Conservation (phyloP, 2,329 filamentous ascomycete species). For the Venturia asperata region DNA sequence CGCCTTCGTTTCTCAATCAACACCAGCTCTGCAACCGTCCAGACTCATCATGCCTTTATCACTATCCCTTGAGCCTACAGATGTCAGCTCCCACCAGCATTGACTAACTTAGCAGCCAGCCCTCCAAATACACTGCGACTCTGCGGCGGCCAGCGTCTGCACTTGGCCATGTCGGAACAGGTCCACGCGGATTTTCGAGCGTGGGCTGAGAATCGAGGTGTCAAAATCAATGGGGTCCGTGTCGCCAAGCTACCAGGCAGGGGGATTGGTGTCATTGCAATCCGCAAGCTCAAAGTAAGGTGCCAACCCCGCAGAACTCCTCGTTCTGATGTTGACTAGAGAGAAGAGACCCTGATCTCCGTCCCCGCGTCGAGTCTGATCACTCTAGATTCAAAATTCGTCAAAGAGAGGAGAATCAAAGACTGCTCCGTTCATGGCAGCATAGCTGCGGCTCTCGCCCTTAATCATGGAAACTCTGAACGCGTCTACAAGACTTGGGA, state of each 20-base stretch:
- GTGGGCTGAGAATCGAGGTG: constrained; percentile 50
- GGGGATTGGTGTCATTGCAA: constrained; percentile 72
- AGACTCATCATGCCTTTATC: too few species aligned
- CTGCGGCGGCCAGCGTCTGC: not conserved
- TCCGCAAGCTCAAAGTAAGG: constrained; percentile 55
- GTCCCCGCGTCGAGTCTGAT: constrained; percentile 60
- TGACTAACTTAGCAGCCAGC: not conserved
- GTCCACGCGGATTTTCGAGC: constrained; percentile 9
- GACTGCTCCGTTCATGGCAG: constrained; percentile 61
- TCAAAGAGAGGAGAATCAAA: constrained; percentile 45
- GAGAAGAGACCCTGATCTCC: constrained; percentile 54
- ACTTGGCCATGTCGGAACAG: not conserved
- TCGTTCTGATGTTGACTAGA: constrained; percentile 33
- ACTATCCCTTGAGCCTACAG: too few species aligned
- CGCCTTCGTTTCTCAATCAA: too few species aligned
- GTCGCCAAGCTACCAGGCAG: constrained; percentile 62
- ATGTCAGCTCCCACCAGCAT: not conserved
- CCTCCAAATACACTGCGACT: not conserved
- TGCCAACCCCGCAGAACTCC: constrained; percentile 21
- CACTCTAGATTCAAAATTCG: constrained; percentile 50
- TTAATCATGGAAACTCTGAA: constrained; percentile 38
- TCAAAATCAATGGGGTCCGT: constrained; percentile 59
- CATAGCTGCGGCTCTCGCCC: constrained; percentile 60
- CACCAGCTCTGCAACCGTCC: too few species aligned
- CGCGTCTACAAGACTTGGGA: constrained; percentile 50